Evolutionary conservation across 1,139 yeast genomes (phyloP), one percentile per base, ranked within the genome.

Genomic region (Pichiaceae sp.): DNA sequence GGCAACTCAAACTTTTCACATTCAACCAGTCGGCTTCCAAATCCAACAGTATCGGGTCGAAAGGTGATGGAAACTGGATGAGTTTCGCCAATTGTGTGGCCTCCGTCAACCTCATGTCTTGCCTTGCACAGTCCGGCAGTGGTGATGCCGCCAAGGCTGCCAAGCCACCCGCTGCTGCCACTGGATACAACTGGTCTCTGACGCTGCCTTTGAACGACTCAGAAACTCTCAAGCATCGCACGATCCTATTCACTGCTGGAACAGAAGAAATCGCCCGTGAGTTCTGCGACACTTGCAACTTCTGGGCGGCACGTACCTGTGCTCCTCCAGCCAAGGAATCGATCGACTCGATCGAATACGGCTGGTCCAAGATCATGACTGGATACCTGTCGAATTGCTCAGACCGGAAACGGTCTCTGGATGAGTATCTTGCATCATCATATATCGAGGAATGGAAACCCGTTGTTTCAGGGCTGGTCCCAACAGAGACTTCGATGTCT

Each of bases 251-350:
- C 48, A 72, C 66, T 50, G 72, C 94, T 0, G 85, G 86, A 16
- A 77, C 86, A 14, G 57, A 63, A 32, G 83, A 78, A 46, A 72
- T 75, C 43, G 93, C 95, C 1, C 63, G 68, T 35, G 85, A 78
- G 52, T 85, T 76, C 54, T 75, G 83, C 25, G 74, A 80, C 47
- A 72, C 91, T 2, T 79, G 94, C 59, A 86, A 86, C 58, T 86
- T 84, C 56, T 86, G 96, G 96, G 86, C 95, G 2, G 82, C 93
- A 3, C 70, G 91, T 46, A 74, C 81, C 27, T 80, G 94, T 12
- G 81, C 87, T 14, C 78, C 83, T 23, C 95, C 95, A 1, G 57
- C 69, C 3, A 50, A 66, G 17, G 78, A 71, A 40, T 61, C 84
- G 41, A 74, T 84, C 11, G 72, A 87, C 2, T 81, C 83, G 32